Evolutionary conservation across 2,329 filamentous ascomycete genomes (phyloP), one percentile per base, ranked within the genome.

Genomic region (Colletotrichum coccodes): DNA sequence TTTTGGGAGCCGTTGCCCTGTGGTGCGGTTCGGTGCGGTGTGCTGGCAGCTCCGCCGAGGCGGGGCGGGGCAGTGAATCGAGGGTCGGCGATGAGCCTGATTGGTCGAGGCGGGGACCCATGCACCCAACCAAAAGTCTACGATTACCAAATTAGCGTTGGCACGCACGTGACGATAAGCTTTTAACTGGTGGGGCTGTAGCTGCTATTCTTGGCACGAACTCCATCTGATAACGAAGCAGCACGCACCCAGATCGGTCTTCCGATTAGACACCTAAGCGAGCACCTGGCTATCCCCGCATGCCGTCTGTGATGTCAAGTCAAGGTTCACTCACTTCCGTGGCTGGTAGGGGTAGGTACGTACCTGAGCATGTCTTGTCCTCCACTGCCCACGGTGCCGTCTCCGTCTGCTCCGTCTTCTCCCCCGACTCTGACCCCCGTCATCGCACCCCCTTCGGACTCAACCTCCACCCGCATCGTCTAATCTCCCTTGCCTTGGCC

Each of bases 221-320:
- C 21, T 32, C 30, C 50, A 62, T 62, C 36, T 62, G 64, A 67
- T 67, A 62, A 67, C 57, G 56, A 60, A 36, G 9, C 34, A 36
- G 14, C 12, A 11, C 12, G 36, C 2, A 38, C 12, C 36, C 36
- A n/a, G 36, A 38, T 14, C 9, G 34, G 9, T 8, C 14, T 36
- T 12, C 14, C 34, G 34, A 38, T 57, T 57, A 50, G 52, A 21
- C 53, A 44, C 38, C 28, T 52, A 61, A 44, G 49, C 38, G 36
- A 62, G 28, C 49, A 12, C 50, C 44, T 21, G 44, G 44, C 23
- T 16, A 26, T 28, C 44, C 44, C 42, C 42, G 21, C n/a, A 4
- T 47, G 40, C 7, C 40, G 36, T 38, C 11, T 44, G 40, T n/a
- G n/a, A n/a, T n/a, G 40, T 44, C 40, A 44, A 38, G 36, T 11